A percentile compares a stretch with the other conserved stretches of the same genome.
Conservation (phyloP, 2,329 filamentous ascomycete species). For the Rosellinia necatrix region DNA sequence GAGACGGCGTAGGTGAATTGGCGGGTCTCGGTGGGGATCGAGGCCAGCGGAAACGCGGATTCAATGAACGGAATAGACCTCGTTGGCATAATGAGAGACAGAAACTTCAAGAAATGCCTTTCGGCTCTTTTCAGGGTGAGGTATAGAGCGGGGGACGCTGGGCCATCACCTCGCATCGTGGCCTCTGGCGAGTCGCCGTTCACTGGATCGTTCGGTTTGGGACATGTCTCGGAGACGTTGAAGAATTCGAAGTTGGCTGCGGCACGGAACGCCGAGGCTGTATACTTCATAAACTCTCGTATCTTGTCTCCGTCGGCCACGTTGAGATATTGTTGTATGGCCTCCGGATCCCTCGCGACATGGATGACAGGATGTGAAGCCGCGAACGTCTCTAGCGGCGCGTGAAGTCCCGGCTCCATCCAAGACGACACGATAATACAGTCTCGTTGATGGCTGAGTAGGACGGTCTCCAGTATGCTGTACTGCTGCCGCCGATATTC, state of each 20-base stretch:
- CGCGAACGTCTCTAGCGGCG: slow-evolving; percentile 64
- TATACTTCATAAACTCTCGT: slow-evolving; percentile 61
- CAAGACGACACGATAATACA: slow-evolving; percentile 75
- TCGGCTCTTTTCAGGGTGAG: slow-evolving; percentile 71
- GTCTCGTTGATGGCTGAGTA: slow-evolving; percentile 62
- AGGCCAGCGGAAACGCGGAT: slow-evolving; percentile 67
- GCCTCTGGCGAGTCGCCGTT: neutral
- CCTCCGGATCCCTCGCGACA: slow-evolving; percentile 66
- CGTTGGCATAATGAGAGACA: slow-evolving; percentile 62
- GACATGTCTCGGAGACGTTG: slow-evolving; percentile 66
- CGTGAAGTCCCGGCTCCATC: slow-evolving; percentile 67
- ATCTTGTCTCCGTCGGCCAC: slow-evolving; percentile 61
- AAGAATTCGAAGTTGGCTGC: slow-evolving; percentile 79
- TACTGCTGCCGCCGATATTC: slow-evolving; percentile 69
- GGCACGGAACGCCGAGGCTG: slow-evolving; percentile 62
- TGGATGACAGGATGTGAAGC: slow-evolving; percentile 72
- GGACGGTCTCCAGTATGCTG: slow-evolving; percentile 62
- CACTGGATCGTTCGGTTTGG: slow-evolving; percentile 33
- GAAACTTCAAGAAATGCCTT: slow-evolving; percentile 70
- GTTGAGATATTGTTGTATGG: slow-evolving; percentile 66
- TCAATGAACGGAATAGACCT: slow-evolving; percentile 62
- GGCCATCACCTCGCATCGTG: slow-evolving; percentile 38
- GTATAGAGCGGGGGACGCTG: slow-evolving; percentile 59
- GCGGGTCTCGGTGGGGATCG: slow-evolving; percentile 62
- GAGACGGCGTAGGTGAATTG: slow-evolving; percentile 71